phyloP scores from a whole-genome alignment of 441 rosid species.

The Flueggea neowawraea region DNA sequence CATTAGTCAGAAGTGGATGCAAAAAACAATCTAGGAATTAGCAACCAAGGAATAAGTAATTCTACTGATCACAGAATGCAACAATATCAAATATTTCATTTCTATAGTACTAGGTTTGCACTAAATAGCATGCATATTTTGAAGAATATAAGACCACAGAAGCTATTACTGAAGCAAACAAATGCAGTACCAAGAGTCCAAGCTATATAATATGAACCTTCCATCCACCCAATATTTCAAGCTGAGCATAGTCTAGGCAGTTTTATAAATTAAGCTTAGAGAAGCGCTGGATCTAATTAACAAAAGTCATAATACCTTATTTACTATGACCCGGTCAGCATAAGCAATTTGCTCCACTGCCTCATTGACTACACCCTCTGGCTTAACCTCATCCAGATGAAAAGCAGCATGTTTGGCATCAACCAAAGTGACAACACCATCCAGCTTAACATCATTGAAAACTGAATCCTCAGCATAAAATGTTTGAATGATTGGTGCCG shows the following conservation, averaged over 20 bases:
- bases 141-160: no score
- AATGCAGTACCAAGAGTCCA: no score
- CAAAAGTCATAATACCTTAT: slow-evolving; percentile 51
- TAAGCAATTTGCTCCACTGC: slow-evolving; percentile 97
- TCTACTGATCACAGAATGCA: neutral
- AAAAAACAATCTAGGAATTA: neutral
- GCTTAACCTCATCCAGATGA: slow-evolving; percentile 88
- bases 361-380: slow-evolving; percentile 91
- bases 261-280: neutral
- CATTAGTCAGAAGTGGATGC: slow-evolving; percentile 10
- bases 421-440: slow-evolving; percentile 95
- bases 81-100: no score
- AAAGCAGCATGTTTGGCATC: slow-evolving; percentile 90
- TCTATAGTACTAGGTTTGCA: no score
- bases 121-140: no score
- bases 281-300: neutral
- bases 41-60: neutral
- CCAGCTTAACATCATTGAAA: slow-evolving; percentile 89
- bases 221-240: no score
- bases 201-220: no score
- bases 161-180: no score
- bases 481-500: slow-evolving; percentile 94
- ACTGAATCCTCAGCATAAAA: slow-evolving; percentile 86
- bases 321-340: slow-evolving; percentile 84
- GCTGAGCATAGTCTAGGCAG: neutral